Conservation (phyloP, 441 rosid species). For the Corymbia calophylla region DNA sequence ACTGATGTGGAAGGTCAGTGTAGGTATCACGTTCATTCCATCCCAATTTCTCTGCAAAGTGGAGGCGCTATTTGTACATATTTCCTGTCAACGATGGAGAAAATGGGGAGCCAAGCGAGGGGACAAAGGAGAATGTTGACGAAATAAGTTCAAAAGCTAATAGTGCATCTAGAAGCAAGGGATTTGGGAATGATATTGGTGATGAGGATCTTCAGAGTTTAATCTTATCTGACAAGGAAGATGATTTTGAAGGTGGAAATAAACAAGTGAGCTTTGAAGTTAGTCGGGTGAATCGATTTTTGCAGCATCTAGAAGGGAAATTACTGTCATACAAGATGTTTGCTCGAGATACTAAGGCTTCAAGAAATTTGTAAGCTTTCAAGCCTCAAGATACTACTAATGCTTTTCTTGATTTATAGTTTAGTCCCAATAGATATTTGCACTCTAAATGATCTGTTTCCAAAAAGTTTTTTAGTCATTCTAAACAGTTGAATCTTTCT, state of each 20-base stretch:
- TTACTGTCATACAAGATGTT: constrained; percentile 71
- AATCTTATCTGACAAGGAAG: constrained; percentile 13
- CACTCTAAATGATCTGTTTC: not conserved
- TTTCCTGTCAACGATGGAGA: constrained; percentile 69
- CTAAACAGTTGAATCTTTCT: not conserved
- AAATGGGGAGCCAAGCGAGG: constrained; percentile 20
- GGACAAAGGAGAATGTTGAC: constrained; percentile 19
- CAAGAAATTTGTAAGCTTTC: constrained; percentile 77
- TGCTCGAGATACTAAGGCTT: constrained; percentile 97
- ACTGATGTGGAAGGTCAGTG: constrained; percentile 3
- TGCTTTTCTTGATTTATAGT: not conserved
- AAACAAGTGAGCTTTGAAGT: constrained; percentile 52
- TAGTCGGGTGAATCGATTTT: constrained; percentile 62
- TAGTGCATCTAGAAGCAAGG: constrained; percentile 17
- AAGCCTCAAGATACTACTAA: not conserved
- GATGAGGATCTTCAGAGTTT: constrained; percentile 22
- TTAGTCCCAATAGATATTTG: not conserved
- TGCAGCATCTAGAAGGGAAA: constrained; percentile 83
- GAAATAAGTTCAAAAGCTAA: constrained; percentile 12
- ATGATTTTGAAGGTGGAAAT: constrained; percentile 26
- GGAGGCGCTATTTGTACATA: constrained; percentile 90
- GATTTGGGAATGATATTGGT: constrained; percentile 12
- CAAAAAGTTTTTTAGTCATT: not conserved
- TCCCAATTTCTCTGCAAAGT: constrained; percentile 95
- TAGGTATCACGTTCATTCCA: constrained; percentile 92